Evolutionary conservation across 2,329 filamentous ascomycete species (phyloP).

Genomic region (Colletotrichum nymphaeae): DNA sequence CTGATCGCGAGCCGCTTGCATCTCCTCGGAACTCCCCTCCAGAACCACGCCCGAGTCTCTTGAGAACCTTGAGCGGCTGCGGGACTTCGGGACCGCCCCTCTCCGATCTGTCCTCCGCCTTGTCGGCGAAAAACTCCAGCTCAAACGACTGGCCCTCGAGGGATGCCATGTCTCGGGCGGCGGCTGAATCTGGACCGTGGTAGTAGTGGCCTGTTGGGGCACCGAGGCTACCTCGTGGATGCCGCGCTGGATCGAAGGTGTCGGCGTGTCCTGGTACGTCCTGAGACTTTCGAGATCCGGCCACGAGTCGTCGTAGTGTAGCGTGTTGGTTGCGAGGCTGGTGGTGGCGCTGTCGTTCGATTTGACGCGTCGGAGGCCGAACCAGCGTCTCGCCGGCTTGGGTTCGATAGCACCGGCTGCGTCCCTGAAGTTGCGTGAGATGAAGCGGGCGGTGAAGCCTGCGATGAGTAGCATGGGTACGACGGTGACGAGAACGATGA

Average conservation of each 20-base stretch:
- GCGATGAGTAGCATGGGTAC: slow-evolving; percentile 1
- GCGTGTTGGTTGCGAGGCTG: slow-evolving; percentile 8
- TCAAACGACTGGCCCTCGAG: slow-evolving; percentile 40
- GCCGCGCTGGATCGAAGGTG: slow-evolving; percentile 7
- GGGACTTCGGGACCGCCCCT: slow-evolving; percentile 44
- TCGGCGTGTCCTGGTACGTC: slow-evolving; percentile 9
- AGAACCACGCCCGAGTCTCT: slow-evolving; percentile 43
- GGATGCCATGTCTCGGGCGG: slow-evolving; percentile 48
- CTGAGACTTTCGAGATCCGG: slow-evolving; percentile 46
- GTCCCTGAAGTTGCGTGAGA: slow-evolving; percentile 29
- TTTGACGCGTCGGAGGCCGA: slow-evolving; percentile 13
- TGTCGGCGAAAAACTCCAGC: slow-evolving; percentile 46
- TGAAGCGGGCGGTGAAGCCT: slow-evolving; percentile 19
- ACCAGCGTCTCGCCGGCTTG: slow-evolving; percentile 12
- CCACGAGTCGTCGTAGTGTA: slow-evolving; percentile 45
- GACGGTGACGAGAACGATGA: slow-evolving; percentile 26
- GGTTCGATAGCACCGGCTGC: slow-evolving; percentile 25
- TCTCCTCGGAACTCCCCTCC: slow-evolving; percentile 11
- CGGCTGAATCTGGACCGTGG: background rate
- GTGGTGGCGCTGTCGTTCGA: background rate
- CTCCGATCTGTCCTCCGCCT: slow-evolving; percentile 27
- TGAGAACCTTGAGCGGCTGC: slow-evolving; percentile 63
- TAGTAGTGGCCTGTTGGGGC: background rate
- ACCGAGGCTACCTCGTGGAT: background rate
- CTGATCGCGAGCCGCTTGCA: slow-evolving; percentile 37